Base-by-base conservation (phyloP, 73 alveolate species). In the Tetrahymena elliotti region DNA sequence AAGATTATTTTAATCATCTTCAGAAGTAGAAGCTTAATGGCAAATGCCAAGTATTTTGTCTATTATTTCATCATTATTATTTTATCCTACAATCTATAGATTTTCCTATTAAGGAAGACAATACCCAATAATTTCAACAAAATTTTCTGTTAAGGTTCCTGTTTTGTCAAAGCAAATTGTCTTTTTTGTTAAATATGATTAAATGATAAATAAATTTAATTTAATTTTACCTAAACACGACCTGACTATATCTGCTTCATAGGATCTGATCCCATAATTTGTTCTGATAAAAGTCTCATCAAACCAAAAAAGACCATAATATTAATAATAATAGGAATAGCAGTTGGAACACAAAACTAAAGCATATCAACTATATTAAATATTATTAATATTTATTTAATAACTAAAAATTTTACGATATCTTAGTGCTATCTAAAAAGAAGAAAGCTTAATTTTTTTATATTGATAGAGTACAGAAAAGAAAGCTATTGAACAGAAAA, bases 131-230 rank as follows among this genome's bases (percentile, higher is more conserved):
- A 94, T 41, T 16, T 94, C 96, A 6, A 94, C 93, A 22, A 93
- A 94, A 35, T 84, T 94, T 12, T 92, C 93, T 5, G 95, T 84
- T 4, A 84, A 40, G 1, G 95, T 94, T 13, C 96, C 96, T 18
- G 96, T 94, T 52, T 94, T 94, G 88, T 94, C 96, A 34, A 94
- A 94, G 36, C 95, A 94, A 15, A 94, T 93, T 18, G 95, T 94
- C 39, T 94, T 84, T 13, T 24, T 93, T 53, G 2, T n/a, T n/a
- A 13, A 8, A 54, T 16, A 31, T 16, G 2, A 54, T 13, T 54
- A 40, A 40, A 6, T 31, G 13, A 54, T 31, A 10, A n/a, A n/a
- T 13, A n/a, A n/a, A 12, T 1, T n/a, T 6, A 7, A 9, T 52
- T 7, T 18, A 6, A 13, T 6, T 54, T 54, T 54, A 54, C 84